A percentile compares a stretch with the other conserved stretches of the same genome.
Conservation (phyloP, 2,329 filamentous ascomycete species). For the Colletotrichum tanaceti region DNA sequence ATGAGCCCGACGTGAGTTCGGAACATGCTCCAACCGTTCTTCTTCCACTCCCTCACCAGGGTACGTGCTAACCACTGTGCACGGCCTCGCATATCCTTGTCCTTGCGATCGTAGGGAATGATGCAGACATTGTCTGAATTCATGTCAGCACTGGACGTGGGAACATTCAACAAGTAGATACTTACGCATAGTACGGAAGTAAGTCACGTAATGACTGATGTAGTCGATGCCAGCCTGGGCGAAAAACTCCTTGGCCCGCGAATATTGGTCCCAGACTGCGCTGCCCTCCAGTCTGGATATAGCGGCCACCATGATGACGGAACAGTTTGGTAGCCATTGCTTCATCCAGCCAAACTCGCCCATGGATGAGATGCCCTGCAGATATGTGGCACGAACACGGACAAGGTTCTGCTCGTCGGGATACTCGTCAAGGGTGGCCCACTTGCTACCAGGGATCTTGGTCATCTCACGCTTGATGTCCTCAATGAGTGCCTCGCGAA, state of each 20-base stretch:
- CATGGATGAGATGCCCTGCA: slow-evolving; percentile 34
- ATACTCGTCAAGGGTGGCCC: slow-evolving; percentile 31
- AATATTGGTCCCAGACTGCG: slow-evolving; percentile 33
- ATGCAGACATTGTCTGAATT: slow-evolving; percentile 65
- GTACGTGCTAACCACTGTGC: slow-evolving; percentile 47
- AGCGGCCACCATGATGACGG: slow-evolving; percentile 31
- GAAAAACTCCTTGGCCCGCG: slow-evolving; percentile 23
- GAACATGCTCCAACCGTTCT: slow-evolving; percentile 58
- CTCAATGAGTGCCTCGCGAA: slow-evolving; percentile 30
- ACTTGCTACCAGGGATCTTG: slow-evolving; percentile 30
- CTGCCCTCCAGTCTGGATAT: slow-evolving; percentile 20
- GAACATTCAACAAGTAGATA: too few species aligned
- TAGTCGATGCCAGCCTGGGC: slow-evolving; percentile 32
- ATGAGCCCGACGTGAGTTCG: slow-evolving; percentile 59
- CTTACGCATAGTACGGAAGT: slow-evolving; percentile 37
- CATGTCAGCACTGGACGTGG: too few species aligned
- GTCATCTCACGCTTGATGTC: slow-evolving; percentile 27
- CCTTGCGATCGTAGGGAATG: slow-evolving; percentile 59
- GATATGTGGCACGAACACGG: slow-evolving; percentile 24
- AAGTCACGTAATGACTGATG: slow-evolving; percentile 31
- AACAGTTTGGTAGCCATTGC: slow-evolving; percentile 34
- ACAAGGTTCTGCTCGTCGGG: slow-evolving; percentile 29
- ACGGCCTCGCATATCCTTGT: slow-evolving; percentile 51
- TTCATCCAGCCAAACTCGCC: slow-evolving; percentile 35
- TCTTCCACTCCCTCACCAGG: slow-evolving; percentile 56